Percentiles rank a stretch among this genome's conserved stretches.
Evolutionary conservation across 306 rosid genomes (phyloP).

Genomic region (Rubus idaeus): DNA sequence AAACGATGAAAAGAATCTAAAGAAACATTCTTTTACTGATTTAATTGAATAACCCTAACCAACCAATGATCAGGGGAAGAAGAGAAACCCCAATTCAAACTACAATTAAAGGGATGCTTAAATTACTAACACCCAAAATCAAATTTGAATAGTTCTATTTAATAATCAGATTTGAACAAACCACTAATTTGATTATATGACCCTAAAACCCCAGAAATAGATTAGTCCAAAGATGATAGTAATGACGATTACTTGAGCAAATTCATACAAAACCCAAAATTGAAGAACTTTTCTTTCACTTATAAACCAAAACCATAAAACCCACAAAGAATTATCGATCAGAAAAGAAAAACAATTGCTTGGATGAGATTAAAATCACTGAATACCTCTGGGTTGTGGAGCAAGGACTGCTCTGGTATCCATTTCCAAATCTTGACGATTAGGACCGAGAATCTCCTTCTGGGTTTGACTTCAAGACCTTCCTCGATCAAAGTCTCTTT

Average conservation of each 20-base stretch:
- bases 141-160: background rate
- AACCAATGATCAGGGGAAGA: background rate
- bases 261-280: background rate
- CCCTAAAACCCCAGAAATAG: background rate
- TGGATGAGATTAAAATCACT: background rate
- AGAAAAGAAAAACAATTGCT: background rate
- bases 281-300: too few relatives aligned
- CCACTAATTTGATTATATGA: background rate
- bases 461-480: background rate
- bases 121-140: background rate
- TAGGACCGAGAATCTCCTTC: background rate
- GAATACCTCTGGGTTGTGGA: slow-evolving; percentile 13
- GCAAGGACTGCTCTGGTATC: background rate
- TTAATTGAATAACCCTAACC: background rate
- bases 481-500: background rate
- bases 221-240: background rate
- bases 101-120: background rate
- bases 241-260: background rate
- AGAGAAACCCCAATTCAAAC: background rate
- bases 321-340: background rate
- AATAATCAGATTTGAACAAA: too few relatives aligned
- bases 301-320: background rate
- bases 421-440: background rate
- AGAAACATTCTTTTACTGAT: background rate
- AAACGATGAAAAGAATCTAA: background rate